Base-by-base conservation (phyloP, 1,284 basidiomycete genomes). In the Marasmius fiardii region DNA sequence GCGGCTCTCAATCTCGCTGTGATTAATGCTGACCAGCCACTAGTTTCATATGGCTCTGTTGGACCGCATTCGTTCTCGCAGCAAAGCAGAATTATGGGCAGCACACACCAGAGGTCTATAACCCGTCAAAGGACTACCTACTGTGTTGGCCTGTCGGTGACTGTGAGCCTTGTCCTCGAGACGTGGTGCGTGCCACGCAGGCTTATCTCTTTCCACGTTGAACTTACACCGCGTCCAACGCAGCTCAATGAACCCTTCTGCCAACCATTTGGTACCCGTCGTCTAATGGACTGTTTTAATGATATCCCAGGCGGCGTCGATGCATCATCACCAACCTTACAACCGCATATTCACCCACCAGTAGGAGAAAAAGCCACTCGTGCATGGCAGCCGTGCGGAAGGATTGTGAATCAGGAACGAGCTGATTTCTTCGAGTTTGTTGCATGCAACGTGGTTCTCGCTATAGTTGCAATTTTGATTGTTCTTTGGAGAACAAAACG, bases 331-430 rank as follows among this genome's bases (percentile, higher is more conserved):
- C 20, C 55, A 16, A 23, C 26, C 16, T 39, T 43, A 47, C 47
- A 48, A 24, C 58, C 58, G 59, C 61, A 53, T 37, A 52, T 58
- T 16, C 56, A 61, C 33, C 63, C 59, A 65, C 55, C 74, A 49
- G 89, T 88, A 2, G 92, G n/a, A n/a, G n/a, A n/a, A n/a, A n/a
- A n/a, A n/a, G n/a, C n/a, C n/a, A n/a, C n/a, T n/a, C n/a, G n/a
- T n/a, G n/a, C 92, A 2, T 96, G 92, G 92, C 88, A 93, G 66
- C 85, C 91, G 2, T 96, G 93, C 64, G 93, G 93, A 4, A 90
- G 91, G 56, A 90, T 93, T 28, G 75, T 90, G 41, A 72, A 76
- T 35, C 78, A 82, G 60, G 93, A 96, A 70, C 83, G 86, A 48
- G 86, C 82, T 4, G 90, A 93, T 68, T 96, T 92, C 66, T 91